Percentiles rank a stretch among this genome's conserved stretches.
These are phyloP conservation scores for Colletotrichum higginsianum DNA, from an alignment of 2,329 filamentous ascomycete genomes.

Conservation along the genomic window DNA sequence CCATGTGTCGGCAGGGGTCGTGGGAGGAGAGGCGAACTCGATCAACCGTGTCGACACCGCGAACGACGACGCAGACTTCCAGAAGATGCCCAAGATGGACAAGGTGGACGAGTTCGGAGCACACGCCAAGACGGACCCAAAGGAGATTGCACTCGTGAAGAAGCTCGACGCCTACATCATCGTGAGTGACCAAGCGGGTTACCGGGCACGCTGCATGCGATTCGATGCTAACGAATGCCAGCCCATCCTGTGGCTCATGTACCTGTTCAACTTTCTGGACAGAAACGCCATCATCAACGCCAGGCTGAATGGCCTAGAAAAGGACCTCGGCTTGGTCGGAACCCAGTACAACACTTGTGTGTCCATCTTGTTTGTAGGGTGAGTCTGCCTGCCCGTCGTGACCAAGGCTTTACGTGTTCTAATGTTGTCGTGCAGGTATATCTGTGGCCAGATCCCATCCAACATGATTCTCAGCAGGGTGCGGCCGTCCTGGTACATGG, in stretches of 20 bases:
- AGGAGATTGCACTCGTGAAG: conserved; percentile 56
- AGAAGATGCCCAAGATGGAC: conserved; percentile 41
- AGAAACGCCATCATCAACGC: conserved; percentile 71
- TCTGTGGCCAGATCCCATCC: conserved; percentile 30
- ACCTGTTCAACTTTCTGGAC: conserved; percentile 54
- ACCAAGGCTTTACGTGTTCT: no score
- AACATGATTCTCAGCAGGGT: conserved; percentile 33
- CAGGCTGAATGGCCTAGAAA: conserved; percentile 65
- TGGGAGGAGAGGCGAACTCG: background rate
- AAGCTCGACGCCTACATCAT: conserved; percentile 57
- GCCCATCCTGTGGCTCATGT: conserved; percentile 55
- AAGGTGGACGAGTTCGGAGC: conserved; percentile 55
- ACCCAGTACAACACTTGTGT: conserved; percentile 51
- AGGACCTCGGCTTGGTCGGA: conserved; percentile 65
- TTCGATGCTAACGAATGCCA: conserved; percentile 17
- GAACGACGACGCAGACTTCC: conserved; percentile 8
- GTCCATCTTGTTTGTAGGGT: conserved; percentile 52
- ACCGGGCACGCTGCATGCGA: background rate
- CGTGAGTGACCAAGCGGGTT: conserved; percentile 38
- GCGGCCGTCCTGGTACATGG: conserved; percentile 33
- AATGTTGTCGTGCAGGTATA: background rate
- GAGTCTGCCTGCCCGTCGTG: background rate
- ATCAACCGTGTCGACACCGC: conserved; percentile 7
- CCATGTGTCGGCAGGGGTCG: background rate
- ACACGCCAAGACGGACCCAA: conserved; percentile 55